Percentiles rank a stretch among this genome's conserved stretches.
phyloP scores from a whole-genome alignment of 2,329 filamentous ascomycete species.

The Xylaria hypoxylon region DNA sequence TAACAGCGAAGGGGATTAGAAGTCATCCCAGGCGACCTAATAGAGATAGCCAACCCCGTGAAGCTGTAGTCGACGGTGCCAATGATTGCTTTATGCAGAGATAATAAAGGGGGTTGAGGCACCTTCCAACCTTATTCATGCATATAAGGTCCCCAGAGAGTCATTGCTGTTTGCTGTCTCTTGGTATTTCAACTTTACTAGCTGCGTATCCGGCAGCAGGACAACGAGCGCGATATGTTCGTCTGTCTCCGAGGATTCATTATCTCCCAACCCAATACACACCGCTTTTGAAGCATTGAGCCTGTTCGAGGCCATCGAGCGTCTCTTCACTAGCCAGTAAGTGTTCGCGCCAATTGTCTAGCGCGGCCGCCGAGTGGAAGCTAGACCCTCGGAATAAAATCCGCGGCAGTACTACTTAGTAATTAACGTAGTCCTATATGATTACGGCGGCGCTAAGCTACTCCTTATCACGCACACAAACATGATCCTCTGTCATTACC shows the following conservation, averaged over 20 bases:
- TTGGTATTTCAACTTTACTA: not conserved
- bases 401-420: not conserved
- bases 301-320: not conserved
- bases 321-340: not conserved
- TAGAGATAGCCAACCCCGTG: not conserved
- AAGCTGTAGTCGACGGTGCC: not conserved
- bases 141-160: not conserved
- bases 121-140: not conserved
- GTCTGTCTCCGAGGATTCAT: not conserved
- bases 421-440: not conserved
- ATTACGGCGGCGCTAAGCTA: no score
- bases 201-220: not conserved
- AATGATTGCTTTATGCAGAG: no score
- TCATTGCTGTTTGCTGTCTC: no score
- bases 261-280: not conserved
- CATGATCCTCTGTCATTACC: no score
- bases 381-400: not conserved
- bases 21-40: not conserved
- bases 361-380: no score
- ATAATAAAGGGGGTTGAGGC: no score
- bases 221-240: not conserved
- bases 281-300: not conserved
- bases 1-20: not conserved
- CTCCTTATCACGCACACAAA: not conserved
- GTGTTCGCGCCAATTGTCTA: not conserved